Base-by-base conservation (phyloP, 805 yeast genomes). In the Candida pini region DNA sequence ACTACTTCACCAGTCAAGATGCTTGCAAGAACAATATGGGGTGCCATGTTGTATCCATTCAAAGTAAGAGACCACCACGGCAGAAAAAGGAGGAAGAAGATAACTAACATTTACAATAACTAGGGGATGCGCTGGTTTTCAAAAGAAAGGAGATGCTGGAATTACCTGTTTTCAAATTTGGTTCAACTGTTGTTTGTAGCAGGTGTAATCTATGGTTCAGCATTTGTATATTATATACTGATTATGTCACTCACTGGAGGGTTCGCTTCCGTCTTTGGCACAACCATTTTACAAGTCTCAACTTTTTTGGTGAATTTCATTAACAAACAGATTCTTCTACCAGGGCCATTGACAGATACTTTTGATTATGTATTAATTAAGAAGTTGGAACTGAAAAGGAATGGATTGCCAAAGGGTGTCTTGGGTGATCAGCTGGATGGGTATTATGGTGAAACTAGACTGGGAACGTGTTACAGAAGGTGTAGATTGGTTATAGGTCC, bases 311-410 rank as follows among this genome's bases (percentile, higher is more conserved):
- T 60, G 7, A 45, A 51, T 19, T 39, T 53, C 16, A 46, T 62
- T 24, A 49, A 54, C 24, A 51, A 53, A 14, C 25, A 37, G 4
- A 34, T 60, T n/a, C 40, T 64, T 3, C 40, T 64, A 13, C 64
- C 66, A 3, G 36, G 34, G 2, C 60, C 64, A 1, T 38, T 62
- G 6, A 40, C 35, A 2, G 35, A 33, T 9, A 45, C 60, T 2
- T 64, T 63, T 40, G 68, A 64, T 32, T 40, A 43, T 28, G 54
- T 59, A 2, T 28, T 60, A 16, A 38, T 36, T 23, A 22, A 33
- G n/a, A 53, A 54, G 24, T 30, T 47, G 29, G 21, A 34, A 1
- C 19, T 53, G 18, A 51, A 51, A 5, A 40, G 42, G 30, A 46
- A 48, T 31, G 40, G 42, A 25, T 39, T 54, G 16, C 47, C 49